Base-by-base conservation (phyloP, 179 eudicot genomes). In the Silene coronaria region DNA sequence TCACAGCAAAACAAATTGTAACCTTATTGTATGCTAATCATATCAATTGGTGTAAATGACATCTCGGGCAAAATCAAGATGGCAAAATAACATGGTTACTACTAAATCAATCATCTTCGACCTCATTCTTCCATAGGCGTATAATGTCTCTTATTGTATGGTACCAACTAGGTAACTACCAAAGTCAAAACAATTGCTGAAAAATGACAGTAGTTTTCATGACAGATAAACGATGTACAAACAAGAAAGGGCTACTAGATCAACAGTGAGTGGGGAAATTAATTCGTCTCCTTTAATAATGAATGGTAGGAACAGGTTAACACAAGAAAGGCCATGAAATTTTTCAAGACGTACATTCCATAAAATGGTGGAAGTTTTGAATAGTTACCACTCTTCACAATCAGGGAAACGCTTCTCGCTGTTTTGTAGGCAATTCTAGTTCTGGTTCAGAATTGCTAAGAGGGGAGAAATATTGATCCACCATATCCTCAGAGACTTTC, bases 401-500 rank as follows among this genome's bases (percentile, higher is more conserved):
- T 78, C 82, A 86, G 16, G 82, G 74, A 72, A 90, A 90, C 45
- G 96, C 93, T 89, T 92, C 93, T 34, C 97, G 85, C 63, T 71
- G 84, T 76, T 83, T 78, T 17, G 85, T 85, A 32, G 98, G 98
- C 67, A 94, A 83, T 19, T 86, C 89, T 17, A 94, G 85, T n/a
- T 94, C 98, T 17, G 91, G 90, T 78, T 92, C 98, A 19, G 81
- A 67, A 55, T 83, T 80, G 48, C 88, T 78, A 26, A 91, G 85
- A 51, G 83, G 89, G 28, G 96, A 75, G 66, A 92, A 86, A 58
- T 92, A 92, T 74, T 82, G 82, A 81, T 94, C 97, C 38, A 94
- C 96, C 97, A 94, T 94, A 77, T 94, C 98, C 46, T 82, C 51
- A 6, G 97, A 82, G 76, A 94, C 94, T 72, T 67, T 78, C 66